Conservation (phyloP, 2,329 filamentous ascomycete species). For the Penicillium crustosum region DNA sequence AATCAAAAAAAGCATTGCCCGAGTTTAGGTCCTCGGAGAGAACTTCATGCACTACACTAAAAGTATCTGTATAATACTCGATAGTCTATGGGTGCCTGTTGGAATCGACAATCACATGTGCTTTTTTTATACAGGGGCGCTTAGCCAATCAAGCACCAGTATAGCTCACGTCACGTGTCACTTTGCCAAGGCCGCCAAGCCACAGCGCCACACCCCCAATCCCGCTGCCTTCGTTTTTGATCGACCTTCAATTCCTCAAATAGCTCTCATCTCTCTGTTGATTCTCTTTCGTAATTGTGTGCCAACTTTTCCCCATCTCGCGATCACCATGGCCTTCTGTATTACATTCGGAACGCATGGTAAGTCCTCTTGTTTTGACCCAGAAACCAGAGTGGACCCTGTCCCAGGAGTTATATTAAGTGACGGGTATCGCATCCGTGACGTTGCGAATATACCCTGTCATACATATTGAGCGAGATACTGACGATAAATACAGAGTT, state of each 20-base stretch:
- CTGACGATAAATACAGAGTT: slow-evolving; percentile 39
- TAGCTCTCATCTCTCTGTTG: not conserved
- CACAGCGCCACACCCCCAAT: slow-evolving; percentile 36
- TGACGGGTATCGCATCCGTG: not conserved
- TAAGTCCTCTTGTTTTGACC: slow-evolving; percentile 22
- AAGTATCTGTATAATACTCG: not conserved
- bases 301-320: not conserved
- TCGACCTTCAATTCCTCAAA: slow-evolving; percentile 7
- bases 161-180: slow-evolving; percentile 20
- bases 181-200: slow-evolving; percentile 33
- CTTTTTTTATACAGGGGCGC: slow-evolving; percentile 4
- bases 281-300: not conserved
- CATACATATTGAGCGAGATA: slow-evolving; percentile 4
- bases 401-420: slow-evolving; percentile 6
- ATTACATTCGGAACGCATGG: slow-evolving; percentile 46
- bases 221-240: slow-evolving; percentile 31
- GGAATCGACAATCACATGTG: not conserved
- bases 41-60: not conserved
- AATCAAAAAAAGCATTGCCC: not conserved
- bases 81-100: not conserved
- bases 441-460: slow-evolving; percentile 6
- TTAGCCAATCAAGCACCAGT: slow-evolving; percentile 16
- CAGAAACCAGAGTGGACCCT: slow-evolving; percentile 13
- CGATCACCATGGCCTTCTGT: slow-evolving; percentile 41
- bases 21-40: not conserved